Evolutionary conservation across 352 stramenopile genomes (phyloP), one percentile per base, ranked within the genome.

Genomic region (Phytophthora nicotianae): DNA sequence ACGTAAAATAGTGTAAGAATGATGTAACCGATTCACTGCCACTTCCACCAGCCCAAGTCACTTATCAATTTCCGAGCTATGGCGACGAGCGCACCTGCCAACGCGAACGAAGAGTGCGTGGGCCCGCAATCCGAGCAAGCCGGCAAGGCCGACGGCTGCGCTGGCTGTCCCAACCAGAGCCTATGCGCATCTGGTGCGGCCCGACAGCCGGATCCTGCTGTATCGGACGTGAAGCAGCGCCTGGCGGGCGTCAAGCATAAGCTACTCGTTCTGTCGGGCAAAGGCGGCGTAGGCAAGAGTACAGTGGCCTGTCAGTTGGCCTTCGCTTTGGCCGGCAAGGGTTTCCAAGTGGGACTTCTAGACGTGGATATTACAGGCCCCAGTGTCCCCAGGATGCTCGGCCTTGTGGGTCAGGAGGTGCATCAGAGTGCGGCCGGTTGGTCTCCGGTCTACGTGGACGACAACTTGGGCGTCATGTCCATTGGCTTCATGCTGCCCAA

Each of bases 321-420:
- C 13, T 99, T 99, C 70, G 90, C 93, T 0, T 79, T 99, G 13
- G 96, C 97, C 0, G 74, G 82, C 9, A 84, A 97, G 58, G 97
- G 97, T 17, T 97, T 96, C 65, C 93, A 98, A 52, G 90, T 97
- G n/a, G 98, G 98, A 8, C 81, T 99, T 17, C 71, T 99, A 26
- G 98, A 99, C 74, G 92, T 99, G 14, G 98, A 99, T 73, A 99
- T 99, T 46, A 99, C 97, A 52, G 98, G 98, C 5, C 98, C 98
- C 1, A 99, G 94, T 50, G 96, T 99, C 23, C 97, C 98, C 8
- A 89, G 96, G 27, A 99, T 99, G 98, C 87, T 98, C 17, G 93
- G 94, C 0, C 72, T 97, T 21, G 56, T 89, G 27, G 90, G 93
- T 26, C 88, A 97, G 37, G 92, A 98, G 61, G 97, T 99, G 51